A percentile compares a stretch with the other conserved stretches of the same genome.
phyloP scores from a whole-genome alignment of 192 early-diverging fungal species.

The Coemansia sp. region DNA sequence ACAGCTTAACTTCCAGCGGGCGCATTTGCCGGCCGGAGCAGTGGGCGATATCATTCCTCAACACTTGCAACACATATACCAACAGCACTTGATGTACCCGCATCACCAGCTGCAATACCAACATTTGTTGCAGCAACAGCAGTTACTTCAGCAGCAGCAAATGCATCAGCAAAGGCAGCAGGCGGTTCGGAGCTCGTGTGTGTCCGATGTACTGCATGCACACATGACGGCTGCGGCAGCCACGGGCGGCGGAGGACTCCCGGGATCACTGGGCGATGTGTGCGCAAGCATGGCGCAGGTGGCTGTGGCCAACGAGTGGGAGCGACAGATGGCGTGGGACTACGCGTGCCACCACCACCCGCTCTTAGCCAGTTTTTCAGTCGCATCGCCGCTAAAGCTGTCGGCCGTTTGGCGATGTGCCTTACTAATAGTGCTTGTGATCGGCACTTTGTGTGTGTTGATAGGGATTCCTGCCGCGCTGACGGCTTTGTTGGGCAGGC shows the following conservation, averaged over 20 bases:
- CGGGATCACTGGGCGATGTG: conserved; percentile 17
- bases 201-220: neutral
- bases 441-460: conserved; percentile 29
- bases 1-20: conserved; percentile 11
- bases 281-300: conserved; percentile 24
- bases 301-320: conserved; percentile 27
- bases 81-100: conserved; percentile 11
- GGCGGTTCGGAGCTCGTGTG: neutral
- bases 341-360: conserved; percentile 52
- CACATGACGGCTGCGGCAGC: conserved; percentile 7
- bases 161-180: conserved; percentile 7
- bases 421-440: conserved; percentile 27
- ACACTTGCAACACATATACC: conserved; percentile 25
- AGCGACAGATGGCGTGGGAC: conserved; percentile 47
- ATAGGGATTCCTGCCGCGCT: conserved; percentile 37
- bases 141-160: conserved; percentile 21
- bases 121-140: conserved; percentile 19
- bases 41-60: conserved; percentile 2
- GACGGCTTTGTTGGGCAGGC: conserved; percentile 30
- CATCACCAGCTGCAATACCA: conserved; percentile 10
- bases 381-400: conserved; percentile 33
- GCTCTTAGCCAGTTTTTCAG: conserved; percentile 43
- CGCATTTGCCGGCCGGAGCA: neutral
- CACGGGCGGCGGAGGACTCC: neutral
- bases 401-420: conserved; percentile 40